These are phyloP conservation scores for Gossypium rotundifolium DNA, from an alignment of 345 rosid species.

Conservation along the genomic window DNA sequence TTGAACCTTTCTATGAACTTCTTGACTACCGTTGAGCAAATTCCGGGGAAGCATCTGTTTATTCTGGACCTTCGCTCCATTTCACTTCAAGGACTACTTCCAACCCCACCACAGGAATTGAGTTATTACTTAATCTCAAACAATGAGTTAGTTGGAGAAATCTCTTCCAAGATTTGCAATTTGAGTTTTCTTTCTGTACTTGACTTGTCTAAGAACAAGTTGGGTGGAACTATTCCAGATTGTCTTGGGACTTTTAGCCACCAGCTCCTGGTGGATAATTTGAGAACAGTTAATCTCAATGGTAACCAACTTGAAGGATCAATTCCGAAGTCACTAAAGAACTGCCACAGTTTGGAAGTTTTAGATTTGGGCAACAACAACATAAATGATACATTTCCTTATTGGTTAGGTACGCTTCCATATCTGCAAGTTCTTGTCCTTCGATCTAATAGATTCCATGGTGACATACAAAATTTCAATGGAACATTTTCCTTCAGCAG, in stretches of 20 bases:
- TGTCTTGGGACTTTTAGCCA: neutral
- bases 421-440: neutral
- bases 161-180: conserved; percentile 3
- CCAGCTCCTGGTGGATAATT: neutral
- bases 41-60: neutral
- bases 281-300: neutral
- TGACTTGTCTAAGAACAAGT: conserved; percentile 15
- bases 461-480: neutral
- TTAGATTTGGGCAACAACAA: conserved; percentile 15
- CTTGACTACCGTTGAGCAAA: neutral
- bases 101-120: neutral
- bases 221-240: conserved; percentile 10
- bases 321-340: neutral
- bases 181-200: neutral
- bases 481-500: neutral
- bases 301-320: conserved; percentile 1
- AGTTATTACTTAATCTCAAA: neutral
- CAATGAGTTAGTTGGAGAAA: neutral
- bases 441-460: neutral
- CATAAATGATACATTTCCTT: conserved; percentile 1
- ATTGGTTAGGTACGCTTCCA: neutral
- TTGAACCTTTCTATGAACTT: neutral
- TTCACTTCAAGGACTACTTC: neutral
- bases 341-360: neutral
- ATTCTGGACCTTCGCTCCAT: conserved; percentile 1